phyloP scores from a whole-genome alignment of 495 filamentous ascomycete species.

The Penicillium arizonense region DNA sequence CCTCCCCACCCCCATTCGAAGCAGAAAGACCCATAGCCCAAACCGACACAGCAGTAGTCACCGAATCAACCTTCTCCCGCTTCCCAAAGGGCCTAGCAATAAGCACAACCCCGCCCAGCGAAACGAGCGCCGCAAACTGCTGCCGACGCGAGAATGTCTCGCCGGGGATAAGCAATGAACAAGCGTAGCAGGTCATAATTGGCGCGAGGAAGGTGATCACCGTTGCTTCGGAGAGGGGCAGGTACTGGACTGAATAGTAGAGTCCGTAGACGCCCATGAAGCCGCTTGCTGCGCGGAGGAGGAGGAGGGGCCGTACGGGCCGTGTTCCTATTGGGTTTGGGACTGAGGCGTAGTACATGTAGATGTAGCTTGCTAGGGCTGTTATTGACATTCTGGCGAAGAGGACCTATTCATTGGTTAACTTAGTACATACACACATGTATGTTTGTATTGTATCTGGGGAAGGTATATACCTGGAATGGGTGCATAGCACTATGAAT shows the following conservation, averaged over 20 bases:
- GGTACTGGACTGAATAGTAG: slow-evolving; percentile 82
- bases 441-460: neutral
- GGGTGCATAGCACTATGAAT: slow-evolving; percentile 74
- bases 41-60: neutral
- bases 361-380: slow-evolving; percentile 59
- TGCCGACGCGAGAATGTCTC: slow-evolving; percentile 80
- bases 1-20: slow-evolving; percentile 8
- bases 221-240: slow-evolving; percentile 86
- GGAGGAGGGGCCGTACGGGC: slow-evolving; percentile 63
- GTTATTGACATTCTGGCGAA: slow-evolving; percentile 86
- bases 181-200: slow-evolving; percentile 77
- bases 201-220: slow-evolving; percentile 91
- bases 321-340: slow-evolving; percentile 68
- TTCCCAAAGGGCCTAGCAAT: slow-evolving; percentile 70
- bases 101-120: slow-evolving; percentile 76
- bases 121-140: slow-evolving; percentile 72
- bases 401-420: slow-evolving; percentile 53
- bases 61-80: neutral
- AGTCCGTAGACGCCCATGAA: slow-evolving; percentile 85
- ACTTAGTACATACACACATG: neutral
- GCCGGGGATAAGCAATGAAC: slow-evolving; percentile 66
- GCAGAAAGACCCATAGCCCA: slow-evolving; percentile 7
- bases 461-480: slow-evolving; percentile 61
- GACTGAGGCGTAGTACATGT: slow-evolving; percentile 71
- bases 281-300: slow-evolving; percentile 68